Evolutionary conservation across 495 filamentous ascomycete genomes (phyloP).

Genomic region (Lasiosphaeria ovina): DNA sequence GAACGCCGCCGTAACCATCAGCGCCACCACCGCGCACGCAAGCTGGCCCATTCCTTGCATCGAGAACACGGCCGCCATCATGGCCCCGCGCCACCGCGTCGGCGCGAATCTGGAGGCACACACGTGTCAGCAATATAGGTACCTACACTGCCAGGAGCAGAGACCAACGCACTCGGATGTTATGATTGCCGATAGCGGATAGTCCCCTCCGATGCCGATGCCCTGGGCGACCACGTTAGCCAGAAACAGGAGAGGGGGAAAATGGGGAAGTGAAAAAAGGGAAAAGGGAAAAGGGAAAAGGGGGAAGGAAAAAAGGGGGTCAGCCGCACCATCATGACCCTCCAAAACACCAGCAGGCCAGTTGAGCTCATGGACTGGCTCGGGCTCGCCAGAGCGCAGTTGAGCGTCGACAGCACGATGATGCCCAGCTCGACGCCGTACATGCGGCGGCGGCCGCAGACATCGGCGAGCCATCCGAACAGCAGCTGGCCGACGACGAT

Average conservation of each 20-base stretch:
- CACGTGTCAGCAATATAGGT: background rate
- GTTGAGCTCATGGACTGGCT: slow-evolving; percentile 61
- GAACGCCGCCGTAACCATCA: slow-evolving; percentile 71
- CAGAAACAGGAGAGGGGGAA: background rate
- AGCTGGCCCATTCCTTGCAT: slow-evolving; percentile 84
- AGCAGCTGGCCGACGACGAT: slow-evolving; percentile 71
- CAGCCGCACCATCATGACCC: slow-evolving; percentile 61
- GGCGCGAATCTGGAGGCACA: slow-evolving; percentile 61
- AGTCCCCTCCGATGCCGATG: slow-evolving; percentile 70
- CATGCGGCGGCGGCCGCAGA: slow-evolving; percentile 70
- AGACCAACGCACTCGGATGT: slow-evolving; percentile 64
- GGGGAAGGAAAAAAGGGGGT: too few relatives aligned
- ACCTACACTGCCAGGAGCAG: background rate
- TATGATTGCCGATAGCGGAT: slow-evolving; percentile 74
- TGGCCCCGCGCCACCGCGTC: slow-evolving; percentile 79
- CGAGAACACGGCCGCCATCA: slow-evolving; percentile 86
- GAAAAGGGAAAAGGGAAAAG: too few relatives aligned
- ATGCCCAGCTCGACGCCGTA: slow-evolving; percentile 75
- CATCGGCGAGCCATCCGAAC: slow-evolving; percentile 69
- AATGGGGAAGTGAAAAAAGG: background rate
- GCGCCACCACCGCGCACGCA: slow-evolving; percentile 64
- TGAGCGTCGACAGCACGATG: slow-evolving; percentile 67
- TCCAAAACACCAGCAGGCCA: slow-evolving; percentile 78
- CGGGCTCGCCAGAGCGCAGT: slow-evolving; percentile 56
- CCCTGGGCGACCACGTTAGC: slow-evolving; percentile 13